These are phyloP conservation scores for Populus simonii DNA, from an alignment of 345 rosid genomes.

Conservation along the genomic window DNA sequence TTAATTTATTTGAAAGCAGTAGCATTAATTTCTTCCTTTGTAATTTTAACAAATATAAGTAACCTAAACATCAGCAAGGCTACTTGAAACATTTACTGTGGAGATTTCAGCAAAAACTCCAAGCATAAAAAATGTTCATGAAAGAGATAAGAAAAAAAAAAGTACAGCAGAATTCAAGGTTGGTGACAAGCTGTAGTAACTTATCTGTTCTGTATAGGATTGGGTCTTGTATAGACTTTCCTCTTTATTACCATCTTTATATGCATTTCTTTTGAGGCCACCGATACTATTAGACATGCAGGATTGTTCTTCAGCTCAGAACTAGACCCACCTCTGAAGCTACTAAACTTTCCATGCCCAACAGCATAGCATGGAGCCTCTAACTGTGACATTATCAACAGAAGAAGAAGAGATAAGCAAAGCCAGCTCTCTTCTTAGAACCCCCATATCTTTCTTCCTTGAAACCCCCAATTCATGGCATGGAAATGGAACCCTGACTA, in stretches of 20 bases:
- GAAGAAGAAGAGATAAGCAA: slow-evolving; percentile 24
- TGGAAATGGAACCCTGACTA: neutral
- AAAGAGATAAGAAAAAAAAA: neutral
- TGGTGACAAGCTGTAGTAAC: slow-evolving; percentile 11
- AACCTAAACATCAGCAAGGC: slow-evolving; percentile 12
- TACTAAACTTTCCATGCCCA: slow-evolving; percentile 14
- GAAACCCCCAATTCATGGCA: slow-evolving; percentile 19
- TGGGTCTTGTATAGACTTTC: slow-evolving; percentile 44
- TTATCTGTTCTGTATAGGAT: slow-evolving; percentile 50
- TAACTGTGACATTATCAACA: slow-evolving; percentile 23
- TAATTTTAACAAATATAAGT: no score
- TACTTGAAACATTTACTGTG: slow-evolving; percentile 11
- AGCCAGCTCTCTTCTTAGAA: slow-evolving; percentile 18
- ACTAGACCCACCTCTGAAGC: slow-evolving; percentile 11
- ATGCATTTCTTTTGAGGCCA: slow-evolving; percentile 6
- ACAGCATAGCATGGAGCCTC: slow-evolving; percentile 17
- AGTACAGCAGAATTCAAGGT: slow-evolving; percentile 15
- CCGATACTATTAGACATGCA: neutral
- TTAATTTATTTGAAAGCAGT: no score
- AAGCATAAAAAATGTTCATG: neutral
- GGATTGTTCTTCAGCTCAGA: slow-evolving; percentile 1
- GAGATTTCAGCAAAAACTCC: slow-evolving; percentile 11
- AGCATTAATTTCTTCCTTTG: no score
- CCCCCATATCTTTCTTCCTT: slow-evolving; percentile 16
- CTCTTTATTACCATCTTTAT: slow-evolving; percentile 21